Evolutionary conservation across 2,329 filamentous ascomycete species (phyloP).

Genomic region (Graphilbum ipis-grandicollis): DNA sequence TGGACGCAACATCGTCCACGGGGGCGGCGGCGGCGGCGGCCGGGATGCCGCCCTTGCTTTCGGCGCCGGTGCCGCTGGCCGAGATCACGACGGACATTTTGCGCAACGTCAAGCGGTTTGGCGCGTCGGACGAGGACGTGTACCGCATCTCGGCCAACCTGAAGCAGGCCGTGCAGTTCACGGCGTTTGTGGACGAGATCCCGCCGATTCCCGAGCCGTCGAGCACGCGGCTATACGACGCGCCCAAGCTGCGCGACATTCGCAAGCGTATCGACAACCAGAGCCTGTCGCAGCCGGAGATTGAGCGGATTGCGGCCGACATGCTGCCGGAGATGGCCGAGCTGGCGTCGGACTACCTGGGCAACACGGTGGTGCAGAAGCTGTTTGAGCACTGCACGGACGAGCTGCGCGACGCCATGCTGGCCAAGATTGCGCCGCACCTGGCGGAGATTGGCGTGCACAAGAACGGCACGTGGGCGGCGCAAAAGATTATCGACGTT

Average conservation of each 20-base stretch:
- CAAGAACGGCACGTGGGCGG: constrained; percentile 98
- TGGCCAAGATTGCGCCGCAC: constrained; percentile 72
- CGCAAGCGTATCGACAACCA: constrained; percentile 96
- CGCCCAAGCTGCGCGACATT: constrained; percentile 86
- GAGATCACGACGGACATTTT: constrained; percentile 74
- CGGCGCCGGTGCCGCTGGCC: constrained; percentile 25
- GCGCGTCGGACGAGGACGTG: constrained; percentile 64
- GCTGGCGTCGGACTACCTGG: constrained; percentile 85
- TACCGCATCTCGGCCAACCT: constrained; percentile 56
- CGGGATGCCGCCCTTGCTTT: background rate
- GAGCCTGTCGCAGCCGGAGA: constrained; percentile 67
- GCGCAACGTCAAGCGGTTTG: constrained; percentile 76
- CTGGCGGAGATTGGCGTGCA: constrained; percentile 93
- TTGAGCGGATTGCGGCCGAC: constrained; percentile 77
- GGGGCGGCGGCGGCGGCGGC: background rate
- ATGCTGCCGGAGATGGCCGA: constrained; percentile 97
- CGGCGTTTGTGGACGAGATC: constrained; percentile 62
- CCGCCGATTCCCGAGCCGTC: constrained; percentile 77
- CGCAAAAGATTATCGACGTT: constrained; percentile 97
- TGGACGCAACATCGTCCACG: no score
- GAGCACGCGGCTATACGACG: constrained; percentile 79
- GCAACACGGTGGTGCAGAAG: constrained; percentile 99
- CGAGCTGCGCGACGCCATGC: constrained; percentile 77
- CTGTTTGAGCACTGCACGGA: constrained; percentile 94
- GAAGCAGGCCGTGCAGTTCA: constrained; percentile 59